Conservation (phyloP, 768 basidiomycete species). For the Cystofilobasidium bisporidii region DNA sequence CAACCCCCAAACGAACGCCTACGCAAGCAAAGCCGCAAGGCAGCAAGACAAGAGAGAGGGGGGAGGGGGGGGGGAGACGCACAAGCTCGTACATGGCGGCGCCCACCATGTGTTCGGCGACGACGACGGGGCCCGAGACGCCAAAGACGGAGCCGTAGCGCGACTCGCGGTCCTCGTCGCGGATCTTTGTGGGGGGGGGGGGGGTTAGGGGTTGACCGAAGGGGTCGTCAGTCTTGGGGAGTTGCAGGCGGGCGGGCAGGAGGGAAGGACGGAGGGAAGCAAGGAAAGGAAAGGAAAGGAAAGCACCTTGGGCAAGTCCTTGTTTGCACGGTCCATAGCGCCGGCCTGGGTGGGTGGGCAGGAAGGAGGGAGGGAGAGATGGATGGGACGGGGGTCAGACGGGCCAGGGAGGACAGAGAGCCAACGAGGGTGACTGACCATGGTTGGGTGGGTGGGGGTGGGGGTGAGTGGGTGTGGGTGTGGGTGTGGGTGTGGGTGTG, state of each 20-base stretch:
- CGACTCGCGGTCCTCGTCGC: slow-evolving; percentile 81
- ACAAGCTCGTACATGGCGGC: slow-evolving; percentile 95
- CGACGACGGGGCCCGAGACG: slow-evolving; percentile 96
- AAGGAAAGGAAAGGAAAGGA: neutral
- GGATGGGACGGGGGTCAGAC: neutral
- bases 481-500: neutral
- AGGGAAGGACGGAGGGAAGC: too few species aligned
- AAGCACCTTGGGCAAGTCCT: slow-evolving; percentile 58
- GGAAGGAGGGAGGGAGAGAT: slow-evolving; percentile 5
- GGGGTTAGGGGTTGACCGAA: slow-evolving; percentile 8
- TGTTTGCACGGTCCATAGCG: slow-evolving; percentile 81
- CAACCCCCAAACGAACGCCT: too few species aligned
- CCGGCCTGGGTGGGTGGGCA: slow-evolving; percentile 55
- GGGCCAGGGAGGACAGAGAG: too few species aligned
- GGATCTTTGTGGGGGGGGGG: slow-evolving; percentile 45
- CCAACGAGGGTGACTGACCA: too few species aligned
- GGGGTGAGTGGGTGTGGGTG: neutral
- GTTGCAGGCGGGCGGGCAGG: neutral
- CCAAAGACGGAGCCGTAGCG: slow-evolving; percentile 47
- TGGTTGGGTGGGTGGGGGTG: too few species aligned
- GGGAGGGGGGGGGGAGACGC: slow-evolving; percentile 9
- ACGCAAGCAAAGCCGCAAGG: too few species aligned
- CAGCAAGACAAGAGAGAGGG: neutral
- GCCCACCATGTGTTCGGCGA: slow-evolving; percentile 91
- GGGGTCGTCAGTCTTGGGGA: too few species aligned